Conservation (phyloP, 2,329 filamentous ascomycete species). For the Penicillium sp. region DNA sequence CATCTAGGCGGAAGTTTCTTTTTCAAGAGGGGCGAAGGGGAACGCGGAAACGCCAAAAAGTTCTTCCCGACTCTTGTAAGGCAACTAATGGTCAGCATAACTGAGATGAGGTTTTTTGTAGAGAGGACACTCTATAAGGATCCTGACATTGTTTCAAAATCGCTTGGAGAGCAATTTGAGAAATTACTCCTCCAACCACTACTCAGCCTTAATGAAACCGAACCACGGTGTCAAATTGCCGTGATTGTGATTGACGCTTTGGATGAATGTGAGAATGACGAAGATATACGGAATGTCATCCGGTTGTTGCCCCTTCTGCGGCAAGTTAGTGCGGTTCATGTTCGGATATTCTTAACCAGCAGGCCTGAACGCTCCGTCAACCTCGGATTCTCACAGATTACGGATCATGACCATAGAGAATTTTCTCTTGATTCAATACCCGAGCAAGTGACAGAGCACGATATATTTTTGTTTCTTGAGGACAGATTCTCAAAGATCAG, state of each 20-base stretch:
- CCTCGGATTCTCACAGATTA: conserved; percentile 23
- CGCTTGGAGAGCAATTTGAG: conserved; percentile 33
- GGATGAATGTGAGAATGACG: conserved; percentile 32
- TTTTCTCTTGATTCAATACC: conserved; percentile 30
- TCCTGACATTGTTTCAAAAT: conserved; percentile 30
- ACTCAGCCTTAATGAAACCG: neutral
- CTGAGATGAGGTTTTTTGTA: conserved; percentile 29
- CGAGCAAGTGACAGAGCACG: conserved; percentile 23
- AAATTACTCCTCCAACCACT: conserved; percentile 33
- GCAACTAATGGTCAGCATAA: conserved; percentile 37
- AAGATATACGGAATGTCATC: conserved; percentile 27
- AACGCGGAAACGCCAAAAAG: conserved; percentile 36
- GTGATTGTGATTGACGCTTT: conserved; percentile 33
- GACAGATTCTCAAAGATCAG: conserved; percentile 15
- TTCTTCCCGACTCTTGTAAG: conserved; percentile 44
- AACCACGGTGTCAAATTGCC: conserved; percentile 5
- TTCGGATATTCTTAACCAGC: conserved; percentile 35
- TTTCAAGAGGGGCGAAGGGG: conserved; percentile 33
- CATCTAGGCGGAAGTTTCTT: conserved; percentile 49
- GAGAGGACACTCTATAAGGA: conserved; percentile 29
- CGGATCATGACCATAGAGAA: conserved; percentile 24
- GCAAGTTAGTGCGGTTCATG: conserved; percentile 13
- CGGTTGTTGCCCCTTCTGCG: conserved; percentile 23
- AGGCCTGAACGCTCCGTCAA: conserved; percentile 33
- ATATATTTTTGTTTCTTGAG: conserved; percentile 29